Evolutionary conservation across 1,284 basidiomycete genomes (phyloP), one percentile per base, ranked within the genome.

Genomic region (Melampsora americana): DNA sequence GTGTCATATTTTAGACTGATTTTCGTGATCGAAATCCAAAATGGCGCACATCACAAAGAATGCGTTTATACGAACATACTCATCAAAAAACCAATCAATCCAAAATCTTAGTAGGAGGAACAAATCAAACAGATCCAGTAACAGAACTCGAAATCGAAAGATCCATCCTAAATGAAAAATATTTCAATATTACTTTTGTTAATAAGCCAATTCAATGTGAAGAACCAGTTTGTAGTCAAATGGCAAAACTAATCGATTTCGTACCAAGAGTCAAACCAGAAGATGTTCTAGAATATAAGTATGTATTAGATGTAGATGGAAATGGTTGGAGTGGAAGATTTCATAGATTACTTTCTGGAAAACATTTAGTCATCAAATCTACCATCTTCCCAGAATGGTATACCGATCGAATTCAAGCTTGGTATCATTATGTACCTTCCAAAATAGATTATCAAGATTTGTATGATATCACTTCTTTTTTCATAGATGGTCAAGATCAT

Each of bases 401-500:
- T 73, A 61, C 71, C 23, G 71, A 73, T n/a, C 62, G 71, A 48
- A 73, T 73, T 23, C 71, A 73, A 66, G 60, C 71, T 42, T 73
- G 71, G 71, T 66, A 73, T 44, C 71, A 73, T 66, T 73, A 73
- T 23, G 42, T 73, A n/a, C 71, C 71, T 9, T 48, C 64, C 9
- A 65, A 73, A 53, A 66, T 64, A 30, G 71, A 73, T 30, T 66
- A 73, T 65, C 44, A 60, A 12, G 71, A 73, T 46, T 59, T 73
- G 42, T 64, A 73, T 46, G 71, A 73, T 35, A 73, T 73, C 30
- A 39, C 65, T 16, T 50, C 35, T 26, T 73, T 66, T 46, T 65
- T 73, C 30, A 59, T 30, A 23, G 65, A 59, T 39, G 85, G 82
- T 0, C 87, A 89, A 77, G 88, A 89, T 69, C 83, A 85, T 0